Evolutionary conservation across 2,329 filamentous ascomycete genomes (phyloP), one percentile per base, ranked within the genome.

Genomic region (Colletotrichum camelliae): DNA sequence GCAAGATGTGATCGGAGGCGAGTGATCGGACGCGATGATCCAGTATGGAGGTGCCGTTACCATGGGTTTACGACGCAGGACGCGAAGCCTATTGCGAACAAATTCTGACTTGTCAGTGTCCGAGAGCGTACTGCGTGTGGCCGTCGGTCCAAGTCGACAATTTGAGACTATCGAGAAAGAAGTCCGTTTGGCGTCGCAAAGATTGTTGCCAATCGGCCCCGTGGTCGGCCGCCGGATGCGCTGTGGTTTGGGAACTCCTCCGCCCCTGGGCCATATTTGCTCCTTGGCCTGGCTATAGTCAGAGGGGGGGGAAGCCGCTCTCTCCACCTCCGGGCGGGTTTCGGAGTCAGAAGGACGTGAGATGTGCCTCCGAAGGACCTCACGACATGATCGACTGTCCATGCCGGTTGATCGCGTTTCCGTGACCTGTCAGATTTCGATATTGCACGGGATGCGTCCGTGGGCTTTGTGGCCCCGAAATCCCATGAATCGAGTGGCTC

Each of bases 321-420:
- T 27, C 33, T 52, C 57, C 35, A 55, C 48, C 48, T 35, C 43
- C 58, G 33, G 27, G 57, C 62, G 39, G 68, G 27, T 60, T 62
- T 43, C 57, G 15, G 43, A 27, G 55, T 55, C 57, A 29, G 61
- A 43, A 68, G 66, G 33, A 68, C 21, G 33, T 37, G 37, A 52
- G 67, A 72, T 72, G 48, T 58, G 55, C 57, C 43, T 65, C 33
- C 43, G 33, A 18, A 75, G 29, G 33, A 58, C 16, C 43, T 68
- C 57, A 29, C 31, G 64, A 58, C 8, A 35, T 72, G 73, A 75
- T 75, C 73, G 73, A 68, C 69, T 43, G 73, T 64, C 67, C 57
- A 75, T 75, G 70, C 64, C 64, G 62, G 64, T 75, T 75, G 73
- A 75, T 75, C 73, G 73, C 68, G 73, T 58, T 65, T 73, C 18